These are phyloP conservation scores for Alternaria alternata DNA, from an alignment of 2,329 filamentous ascomycete genomes.

Conservation along the genomic window DNA sequence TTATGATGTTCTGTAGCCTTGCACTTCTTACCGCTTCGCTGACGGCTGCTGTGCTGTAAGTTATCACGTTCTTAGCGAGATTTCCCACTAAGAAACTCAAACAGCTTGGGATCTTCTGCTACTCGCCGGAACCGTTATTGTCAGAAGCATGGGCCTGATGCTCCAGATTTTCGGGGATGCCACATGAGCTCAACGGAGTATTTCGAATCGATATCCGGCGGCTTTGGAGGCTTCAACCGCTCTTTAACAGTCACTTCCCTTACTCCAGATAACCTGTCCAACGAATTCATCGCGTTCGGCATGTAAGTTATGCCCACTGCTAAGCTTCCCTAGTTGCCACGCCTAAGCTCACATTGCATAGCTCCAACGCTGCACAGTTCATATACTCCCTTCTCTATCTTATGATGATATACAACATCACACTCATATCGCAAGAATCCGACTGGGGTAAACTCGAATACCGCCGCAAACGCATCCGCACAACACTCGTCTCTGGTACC, in stretches of 20 bases:
- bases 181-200: background rate
- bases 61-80: rapidly evolving
- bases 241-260: background rate
- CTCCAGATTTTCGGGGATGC: background rate
- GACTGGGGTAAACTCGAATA: background rate
- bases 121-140: background rate
- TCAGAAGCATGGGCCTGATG: background rate
- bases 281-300: background rate
- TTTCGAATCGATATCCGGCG: background rate
- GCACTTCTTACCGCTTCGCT: background rate
- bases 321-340: background rate
- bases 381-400: background rate
- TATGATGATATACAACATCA: background rate
- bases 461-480: background rate
- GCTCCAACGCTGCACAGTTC: background rate
- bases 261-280: background rate
- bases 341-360: background rate
- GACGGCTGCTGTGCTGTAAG: background rate
- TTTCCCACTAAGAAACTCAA: background rate
- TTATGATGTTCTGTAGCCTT: background rate
- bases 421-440: background rate
- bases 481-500: background rate
- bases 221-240: background rate
- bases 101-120: background rate
- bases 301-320: background rate